Conservation (phyloP, 371 early-diverging fungal genomes). For the Syncephalis plumigaleata region DNA sequence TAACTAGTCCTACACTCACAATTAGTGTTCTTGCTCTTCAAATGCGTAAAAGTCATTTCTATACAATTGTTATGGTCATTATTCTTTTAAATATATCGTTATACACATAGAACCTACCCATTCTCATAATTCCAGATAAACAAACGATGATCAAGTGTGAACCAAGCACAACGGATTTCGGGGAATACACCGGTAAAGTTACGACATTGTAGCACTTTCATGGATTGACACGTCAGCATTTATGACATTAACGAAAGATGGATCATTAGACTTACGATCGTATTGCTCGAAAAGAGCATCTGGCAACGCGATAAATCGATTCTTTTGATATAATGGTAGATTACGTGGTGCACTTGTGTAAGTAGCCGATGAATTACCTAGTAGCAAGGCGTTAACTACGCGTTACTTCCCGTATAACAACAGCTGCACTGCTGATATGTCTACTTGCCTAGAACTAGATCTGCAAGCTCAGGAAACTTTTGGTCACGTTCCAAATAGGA, state of each 20-base stretch:
- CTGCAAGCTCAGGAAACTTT: slow-evolving; percentile 22
- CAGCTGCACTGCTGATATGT: slow-evolving; percentile 10
- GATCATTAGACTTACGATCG: slow-evolving; percentile 20
- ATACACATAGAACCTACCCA: slow-evolving; percentile 14
- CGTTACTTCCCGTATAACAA: slow-evolving; percentile 9
- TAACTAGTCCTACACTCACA: slow-evolving; percentile 57
- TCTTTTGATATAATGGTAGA: slow-evolving; percentile 27
- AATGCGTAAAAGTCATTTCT: slow-evolving; percentile 44
- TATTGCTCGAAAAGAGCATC: slow-evolving; percentile 49
- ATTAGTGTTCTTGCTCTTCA: slow-evolving; percentile 76
- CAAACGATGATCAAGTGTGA: slow-evolving; percentile 67
- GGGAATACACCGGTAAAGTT: slow-evolving; percentile 77
- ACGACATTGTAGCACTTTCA: slow-evolving; percentile 41
- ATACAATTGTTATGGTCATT: slow-evolving; percentile 1
- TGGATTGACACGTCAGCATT: background rate
- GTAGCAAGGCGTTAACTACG: background rate
- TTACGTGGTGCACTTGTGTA: slow-evolving; percentile 4
- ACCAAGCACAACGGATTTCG: slow-evolving; percentile 78
- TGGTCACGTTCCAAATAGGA: slow-evolving; percentile 19
- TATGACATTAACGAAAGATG: background rate
- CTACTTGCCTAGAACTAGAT: slow-evolving; percentile 11
- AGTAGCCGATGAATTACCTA: slow-evolving; percentile 6
- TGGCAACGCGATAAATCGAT: slow-evolving; percentile 36
- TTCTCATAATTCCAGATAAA: slow-evolving; percentile 78
- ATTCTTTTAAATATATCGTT: background rate